Conservation (phyloP, 257 asterid species). For the Lycium ferocissimum region DNA sequence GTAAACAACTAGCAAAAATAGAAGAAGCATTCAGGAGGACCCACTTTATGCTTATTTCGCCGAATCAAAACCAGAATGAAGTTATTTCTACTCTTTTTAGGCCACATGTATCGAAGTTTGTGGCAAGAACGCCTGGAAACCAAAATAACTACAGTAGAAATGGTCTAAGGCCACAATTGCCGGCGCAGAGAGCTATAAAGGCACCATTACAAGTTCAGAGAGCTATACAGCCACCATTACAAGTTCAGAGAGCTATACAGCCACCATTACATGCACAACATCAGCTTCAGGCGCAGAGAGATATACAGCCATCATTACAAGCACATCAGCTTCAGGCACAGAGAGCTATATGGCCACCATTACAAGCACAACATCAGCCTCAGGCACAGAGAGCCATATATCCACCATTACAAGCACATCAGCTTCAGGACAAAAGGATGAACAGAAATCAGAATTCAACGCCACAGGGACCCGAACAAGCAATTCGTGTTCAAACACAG, state of each 20-base stretch:
- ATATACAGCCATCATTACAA: neutral
- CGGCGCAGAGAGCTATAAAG: constrained; percentile 32
- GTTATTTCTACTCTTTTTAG: constrained; percentile 56
- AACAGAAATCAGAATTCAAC: constrained; percentile 14
- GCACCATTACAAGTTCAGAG: neutral
- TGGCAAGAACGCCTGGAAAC: constrained; percentile 43
- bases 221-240: too few species aligned
- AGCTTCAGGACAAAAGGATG: neutral
- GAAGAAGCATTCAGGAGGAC: constrained; percentile 61
- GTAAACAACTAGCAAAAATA: constrained; percentile 58
- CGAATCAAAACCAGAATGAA: constrained; percentile 46
- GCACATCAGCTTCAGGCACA: neutral
- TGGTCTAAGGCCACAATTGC: constrained; percentile 39
- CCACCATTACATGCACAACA: constrained; percentile 33
- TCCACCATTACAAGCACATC: constrained; percentile 34
- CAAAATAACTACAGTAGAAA: constrained; percentile 45
- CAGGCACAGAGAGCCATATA: constrained; percentile 24
- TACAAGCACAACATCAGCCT: constrained; percentile 16
- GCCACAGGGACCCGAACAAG: constrained; percentile 18
- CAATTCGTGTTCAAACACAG: constrained; percentile 37
- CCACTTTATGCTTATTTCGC: constrained; percentile 47
- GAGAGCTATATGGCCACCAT: neutral
- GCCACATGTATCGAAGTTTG: constrained; percentile 48
- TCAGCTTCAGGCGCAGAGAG: neutral
- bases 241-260: neutral